Percentiles rank a stretch among this genome's conserved stretches.
Evolutionary conservation across 2,329 filamentous ascomycete species (phyloP).

Genomic region (Diaporthe eres): DNA sequence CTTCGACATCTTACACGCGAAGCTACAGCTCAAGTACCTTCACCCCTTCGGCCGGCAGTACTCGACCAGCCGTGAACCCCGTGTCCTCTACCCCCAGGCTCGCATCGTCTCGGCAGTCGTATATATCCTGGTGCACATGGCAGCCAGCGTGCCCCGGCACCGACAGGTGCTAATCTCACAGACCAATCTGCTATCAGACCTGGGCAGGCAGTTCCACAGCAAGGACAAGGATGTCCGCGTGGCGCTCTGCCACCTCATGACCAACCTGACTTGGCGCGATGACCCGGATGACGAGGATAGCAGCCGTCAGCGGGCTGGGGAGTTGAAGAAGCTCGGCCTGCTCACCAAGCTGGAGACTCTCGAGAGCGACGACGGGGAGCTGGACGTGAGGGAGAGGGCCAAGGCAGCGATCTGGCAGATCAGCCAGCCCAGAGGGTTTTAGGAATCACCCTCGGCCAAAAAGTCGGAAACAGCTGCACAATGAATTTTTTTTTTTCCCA

Average conservation of each 20-base stretch:
- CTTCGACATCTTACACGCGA: constrained; percentile 84
- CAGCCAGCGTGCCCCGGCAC: constrained; percentile 84
- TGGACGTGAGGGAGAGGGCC: constrained; percentile 87
- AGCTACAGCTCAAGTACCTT: constrained; percentile 75
- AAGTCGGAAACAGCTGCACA: not conserved
- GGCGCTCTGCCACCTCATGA: constrained; percentile 85
- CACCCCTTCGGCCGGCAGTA: constrained; percentile 65
- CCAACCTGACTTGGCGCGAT: constrained; percentile 88
- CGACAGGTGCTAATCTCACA: constrained; percentile 84
- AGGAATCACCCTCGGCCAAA: not conserved
- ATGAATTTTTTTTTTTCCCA: not conserved
- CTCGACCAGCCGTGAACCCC: constrained; percentile 48
- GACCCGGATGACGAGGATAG: constrained; percentile 76
- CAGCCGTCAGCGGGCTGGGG: constrained; percentile 75
- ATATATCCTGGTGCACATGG: constrained; percentile 89
- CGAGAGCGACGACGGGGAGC: constrained; percentile 76
- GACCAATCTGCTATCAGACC: constrained; percentile 78
- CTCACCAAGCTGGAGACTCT: constrained; percentile 74
- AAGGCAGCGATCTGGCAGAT: constrained; percentile 85
- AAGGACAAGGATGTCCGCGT: constrained; percentile 80
- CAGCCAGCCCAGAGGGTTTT: constrained; percentile 55
- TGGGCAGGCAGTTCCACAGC: constrained; percentile 82
- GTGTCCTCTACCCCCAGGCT: constrained; percentile 69
- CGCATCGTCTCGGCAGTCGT: constrained; percentile 85
- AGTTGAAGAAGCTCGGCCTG: constrained; percentile 81